phyloP scores from a whole-genome alignment of 352 stramenopile species.

The Phytopythium vexans region DNA sequence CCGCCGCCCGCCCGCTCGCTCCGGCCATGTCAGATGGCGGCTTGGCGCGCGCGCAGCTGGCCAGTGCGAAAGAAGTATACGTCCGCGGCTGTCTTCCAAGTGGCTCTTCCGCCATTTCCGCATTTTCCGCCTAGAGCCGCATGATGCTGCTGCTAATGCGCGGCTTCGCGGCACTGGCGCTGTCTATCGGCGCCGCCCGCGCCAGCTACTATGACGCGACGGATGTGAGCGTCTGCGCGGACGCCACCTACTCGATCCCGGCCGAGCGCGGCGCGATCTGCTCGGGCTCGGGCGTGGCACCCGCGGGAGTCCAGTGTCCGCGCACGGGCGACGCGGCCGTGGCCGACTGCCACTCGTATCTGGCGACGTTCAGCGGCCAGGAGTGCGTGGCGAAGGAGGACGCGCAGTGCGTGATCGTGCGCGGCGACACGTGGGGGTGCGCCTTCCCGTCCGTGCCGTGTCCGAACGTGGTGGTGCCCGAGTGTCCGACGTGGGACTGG shows the following conservation, averaged over 20 bases:
- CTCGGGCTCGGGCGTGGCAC: slow-evolving; percentile 16
- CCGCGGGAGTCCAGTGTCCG: slow-evolving; percentile 27
- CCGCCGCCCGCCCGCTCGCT: no score
- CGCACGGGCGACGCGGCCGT: slow-evolving; percentile 18
- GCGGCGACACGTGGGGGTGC: slow-evolving; percentile 32
- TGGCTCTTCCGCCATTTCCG: slow-evolving; percentile 9
- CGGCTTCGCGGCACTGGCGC: background rate
- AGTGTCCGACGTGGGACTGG: slow-evolving; percentile 28
- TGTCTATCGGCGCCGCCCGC: background rate
- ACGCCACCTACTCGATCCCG: slow-evolving; percentile 35
- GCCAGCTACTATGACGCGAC: background rate
- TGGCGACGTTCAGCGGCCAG: slow-evolving; percentile 20
- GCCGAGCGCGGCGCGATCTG: slow-evolving; percentile 25
- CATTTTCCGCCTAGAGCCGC: slow-evolving; percentile 6
- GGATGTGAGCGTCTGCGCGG: slow-evolving; percentile 32
- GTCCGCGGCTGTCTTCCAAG: no score
- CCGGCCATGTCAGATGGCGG: no score
- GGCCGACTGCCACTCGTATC: slow-evolving; percentile 29
- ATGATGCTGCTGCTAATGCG: no score
- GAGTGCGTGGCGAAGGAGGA: slow-evolving; percentile 33
- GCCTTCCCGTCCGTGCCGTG: slow-evolving; percentile 34
- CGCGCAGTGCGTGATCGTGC: slow-evolving; percentile 27
- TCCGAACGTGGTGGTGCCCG: slow-evolving; percentile 1
- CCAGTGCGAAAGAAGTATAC: no score
- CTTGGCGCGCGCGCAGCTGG: no score